Base-by-base conservation (phyloP, 495 filamentous ascomycete species). In the Neurospora cerealis region DNA sequence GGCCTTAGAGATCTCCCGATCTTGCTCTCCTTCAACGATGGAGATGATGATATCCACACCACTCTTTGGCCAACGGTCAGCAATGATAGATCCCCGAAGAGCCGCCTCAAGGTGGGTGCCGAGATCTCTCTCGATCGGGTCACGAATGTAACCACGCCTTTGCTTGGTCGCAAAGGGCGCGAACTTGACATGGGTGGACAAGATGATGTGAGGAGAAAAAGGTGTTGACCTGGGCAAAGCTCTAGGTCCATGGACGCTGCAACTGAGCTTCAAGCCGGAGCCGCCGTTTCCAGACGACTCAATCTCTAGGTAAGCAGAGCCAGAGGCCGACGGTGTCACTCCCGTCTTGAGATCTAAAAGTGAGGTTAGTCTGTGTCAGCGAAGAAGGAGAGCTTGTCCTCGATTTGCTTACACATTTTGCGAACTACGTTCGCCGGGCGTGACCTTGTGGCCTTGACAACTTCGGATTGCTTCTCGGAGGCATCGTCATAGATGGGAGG, bases 61-160 rank as follows among this genome's bases (percentile, higher is more conserved):
- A 79, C 93, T 97, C 86, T 99, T 99, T 21, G 96, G 96, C 93
- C 96, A 99, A 40, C 94, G 87, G 77, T 96, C 93, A 15, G 93
- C 93, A 75, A 98, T 94, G 69, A 98, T 91, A 3, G 93, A 91
- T 4, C 96, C 95, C 37, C 93, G 85, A 36, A 99, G 85, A 69
- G 96, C 96, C 9, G 93, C 93, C 80, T 98, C 95, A 11, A 99
- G 83, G 79, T 98, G 96, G 1, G 93, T 92, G 17, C 91, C 92
- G 2, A 99, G 90, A 81, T 99, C 96, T 24, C 95, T 88, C 84
- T 98, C 96, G 73, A 87, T 89, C 9, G 89, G 83, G 79, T 98
- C 95, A 38, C 95, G 92, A 42, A 97, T 86, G 80, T 97, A 97
- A 39, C 95, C 93, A 75, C 92, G 89, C 38, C 96, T 87, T 78